Base-by-base conservation (phyloP, 2,329 filamentous ascomycete genomes). In the Domatiomyces globalis region DNA sequence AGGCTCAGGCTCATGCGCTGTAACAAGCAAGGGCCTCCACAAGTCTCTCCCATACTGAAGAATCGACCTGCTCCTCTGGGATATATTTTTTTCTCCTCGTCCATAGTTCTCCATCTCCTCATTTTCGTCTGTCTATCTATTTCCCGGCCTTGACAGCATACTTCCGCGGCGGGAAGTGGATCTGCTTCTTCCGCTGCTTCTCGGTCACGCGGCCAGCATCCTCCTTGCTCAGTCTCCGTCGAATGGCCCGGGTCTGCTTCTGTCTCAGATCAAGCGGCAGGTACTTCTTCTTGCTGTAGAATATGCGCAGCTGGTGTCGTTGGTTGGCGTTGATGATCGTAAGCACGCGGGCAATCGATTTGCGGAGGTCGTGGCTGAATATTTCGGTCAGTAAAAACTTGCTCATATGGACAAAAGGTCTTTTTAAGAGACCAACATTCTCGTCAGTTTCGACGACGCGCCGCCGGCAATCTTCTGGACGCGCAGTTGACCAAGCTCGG, bases 201-300 rank as follows among this genome's bases (percentile, higher is more conserved):
- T 90, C 84, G 63, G 94, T 85, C 67, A 82, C 77, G 71, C 83
- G 79, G 66, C 81, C 79, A 66, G 85, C 83, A 76, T 98, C 90
- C 80, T 94, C 81, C 73, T 87, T 84, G 69, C 85, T 90, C 76
- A 98, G 80, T 70, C 87, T 81, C 79, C 94, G 87, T 70, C 92
- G 88, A 77, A 96, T 94, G 71, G 89, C 92, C 68, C 92, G 89
- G 71, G 92, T 98, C 79, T 92, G 83, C 86, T 96, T 96, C 71
- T 88, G 75, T 75, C 92, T 87, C 78, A 98, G 89, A 74, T 98
- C 94, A 72, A 98, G 87, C 62, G 92, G 92, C 61, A 88, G 77
- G 82, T 95, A 95, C 81, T 95, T 96, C 87, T 96, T 96, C 84
- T 85, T 85, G 82, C 95, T 94, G 84, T 98, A 98, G 85, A 96